phyloP scores from a whole-genome alignment of 495 filamentous ascomycete species.

The Trichocladium uniseriatum region DNA sequence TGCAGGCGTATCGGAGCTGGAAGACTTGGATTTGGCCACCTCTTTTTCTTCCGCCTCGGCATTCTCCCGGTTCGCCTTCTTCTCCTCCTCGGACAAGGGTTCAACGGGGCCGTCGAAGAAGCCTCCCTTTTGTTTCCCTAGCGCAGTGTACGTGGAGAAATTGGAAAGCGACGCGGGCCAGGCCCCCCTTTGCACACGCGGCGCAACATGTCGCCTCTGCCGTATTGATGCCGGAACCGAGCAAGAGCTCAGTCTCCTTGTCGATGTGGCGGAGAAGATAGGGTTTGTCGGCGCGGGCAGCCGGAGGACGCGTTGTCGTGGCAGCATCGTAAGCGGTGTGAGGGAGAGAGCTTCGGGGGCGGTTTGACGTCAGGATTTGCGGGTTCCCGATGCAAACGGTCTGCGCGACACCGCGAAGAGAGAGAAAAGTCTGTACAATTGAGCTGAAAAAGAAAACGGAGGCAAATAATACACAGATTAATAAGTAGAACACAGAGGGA shows the following conservation, averaged over 20 bases:
- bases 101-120: constrained; percentile 37
- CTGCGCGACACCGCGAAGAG: neutral
- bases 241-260: constrained; percentile 10
- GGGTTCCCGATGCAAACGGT: neutral
- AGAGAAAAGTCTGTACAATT: neutral
- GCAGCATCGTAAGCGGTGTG: constrained; percentile 22
- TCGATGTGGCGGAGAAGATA: constrained; percentile 6
- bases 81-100: constrained; percentile 38
- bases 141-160: constrained; percentile 33
- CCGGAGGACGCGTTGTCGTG: constrained; percentile 25
- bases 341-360: neutral
- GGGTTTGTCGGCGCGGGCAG: constrained; percentile 17
- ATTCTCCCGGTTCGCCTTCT: constrained; percentile 37
- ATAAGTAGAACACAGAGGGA: neutral
- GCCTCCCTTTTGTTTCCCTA: constrained; percentile 37
- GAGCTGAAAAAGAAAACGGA: neutral
- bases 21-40: constrained; percentile 28
- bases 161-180: constrained; percentile 14
- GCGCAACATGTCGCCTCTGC: constrained; percentile 7
- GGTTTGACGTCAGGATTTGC: constrained; percentile 20
- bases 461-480: constrained; percentile 11
- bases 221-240: constrained; percentile 12
- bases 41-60: constrained; percentile 34
- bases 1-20: constrained; percentile 29
- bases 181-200: constrained; percentile 10